phyloP scores from a whole-genome alignment of 257 asterid species.

The Capsicum pubescens region DNA sequence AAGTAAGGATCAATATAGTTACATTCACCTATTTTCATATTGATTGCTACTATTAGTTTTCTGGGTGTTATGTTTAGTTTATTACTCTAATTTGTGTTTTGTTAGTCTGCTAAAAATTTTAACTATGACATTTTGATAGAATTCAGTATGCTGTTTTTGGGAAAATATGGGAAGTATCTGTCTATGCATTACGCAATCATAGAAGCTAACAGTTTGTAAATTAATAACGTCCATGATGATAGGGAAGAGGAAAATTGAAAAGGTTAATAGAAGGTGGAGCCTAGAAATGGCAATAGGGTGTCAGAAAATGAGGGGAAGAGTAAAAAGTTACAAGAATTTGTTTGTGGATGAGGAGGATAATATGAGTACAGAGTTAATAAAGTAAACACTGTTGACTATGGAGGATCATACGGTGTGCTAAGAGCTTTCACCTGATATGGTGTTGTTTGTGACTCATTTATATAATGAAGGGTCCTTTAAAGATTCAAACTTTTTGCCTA shows the following conservation, averaged over 20 bases:
- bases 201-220: neutral
- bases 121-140: neutral
- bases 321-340: constrained; percentile 45
- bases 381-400: neutral
- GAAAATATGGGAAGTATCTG: neutral
- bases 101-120: neutral
- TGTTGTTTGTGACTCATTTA: constrained; percentile 53
- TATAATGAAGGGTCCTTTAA: constrained; percentile 59
- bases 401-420: constrained; percentile 53
- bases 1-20: constrained; percentile 49
- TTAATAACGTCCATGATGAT: neutral
- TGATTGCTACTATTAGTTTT: neutral
- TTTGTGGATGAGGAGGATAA: constrained; percentile 36
- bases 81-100: constrained; percentile 18
- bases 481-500: constrained; percentile 53
- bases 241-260: constrained; percentile 32
- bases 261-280: constrained; percentile 10
- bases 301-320: constrained; percentile 24
- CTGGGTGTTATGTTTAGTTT: neutral
- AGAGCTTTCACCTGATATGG: constrained; percentile 70
- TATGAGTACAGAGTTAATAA: constrained; percentile 12
- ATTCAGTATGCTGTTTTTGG: constrained; percentile 1
- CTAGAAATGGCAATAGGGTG: constrained; percentile 14
- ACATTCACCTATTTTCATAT: neutral
- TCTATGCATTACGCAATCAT: neutral